Evolutionary conservation across 2,329 filamentous ascomycete species (phyloP), one percentile per base, ranked within the genome.

Genomic region (Cercospora sp.): DNA sequence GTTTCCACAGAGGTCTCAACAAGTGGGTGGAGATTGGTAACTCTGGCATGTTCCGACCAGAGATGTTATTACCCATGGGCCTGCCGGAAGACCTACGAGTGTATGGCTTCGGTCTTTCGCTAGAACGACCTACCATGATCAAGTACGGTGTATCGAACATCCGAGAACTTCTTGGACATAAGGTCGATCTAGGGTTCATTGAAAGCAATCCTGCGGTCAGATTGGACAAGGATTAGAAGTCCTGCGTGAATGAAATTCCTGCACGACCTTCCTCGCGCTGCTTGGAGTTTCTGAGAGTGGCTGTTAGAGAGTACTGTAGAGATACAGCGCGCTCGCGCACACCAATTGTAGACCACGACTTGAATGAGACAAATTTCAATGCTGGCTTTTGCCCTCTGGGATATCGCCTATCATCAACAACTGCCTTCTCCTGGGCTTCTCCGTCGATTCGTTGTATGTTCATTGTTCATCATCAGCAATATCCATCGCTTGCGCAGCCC

Each of bases 1-100:
- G 92, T 72, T 98, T 90, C 84, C 95, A 98, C 84, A 87, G 90
- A 76, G 94, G 93, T 3, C 83, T 97, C 60, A 88, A 88, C 76
- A 96, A 96, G 84, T 90, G 96, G 83, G 92, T 98, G 28, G 95
- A 98, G 83, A 98, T 98, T 78, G 95, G 95, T 68, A 98, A 99
- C 83, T 94, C 91, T 75, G 95, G 95, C 71, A 98, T 99, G 94
- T 99, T 99, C 89, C 87, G 95, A 73, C 94, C 95, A 1, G 95
- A 99, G 82, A 97, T 98, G 94, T 81, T 97, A 77, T 91, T 97
- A 81, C 85, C 93, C 5, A 97, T 97, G 94, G 94, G 94, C 36
- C 81, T 98, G 76, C 94, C 94, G 26, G 93, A 90, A 81, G 91
- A 97, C 76, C 89, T 98, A 88, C 86, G 91, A 70, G 94, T 97